Evolutionary conservation across 73 alveolate genomes (phyloP).

Genomic region (Tetrahymena malaccensis): DNA sequence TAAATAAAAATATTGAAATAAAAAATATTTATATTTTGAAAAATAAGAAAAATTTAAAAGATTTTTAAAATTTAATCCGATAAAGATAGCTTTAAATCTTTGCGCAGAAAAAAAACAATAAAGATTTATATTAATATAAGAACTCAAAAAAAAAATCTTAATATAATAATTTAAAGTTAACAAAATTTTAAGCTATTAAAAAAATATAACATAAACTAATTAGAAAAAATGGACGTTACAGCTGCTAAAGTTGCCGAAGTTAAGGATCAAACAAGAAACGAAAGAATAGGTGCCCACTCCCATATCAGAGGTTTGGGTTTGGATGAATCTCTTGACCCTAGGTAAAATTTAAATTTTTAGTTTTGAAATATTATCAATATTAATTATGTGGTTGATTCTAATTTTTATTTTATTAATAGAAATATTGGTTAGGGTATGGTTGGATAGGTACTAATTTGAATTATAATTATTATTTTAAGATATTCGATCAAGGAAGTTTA

Average conservation of each 20-base stretch:
- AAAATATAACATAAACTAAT: neutral
- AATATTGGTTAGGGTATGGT: slow-evolving; percentile 95
- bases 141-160: neutral
- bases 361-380: neutral
- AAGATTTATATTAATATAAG: neutral
- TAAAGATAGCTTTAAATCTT: neutral
- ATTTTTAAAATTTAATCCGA: neutral
- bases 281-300: slow-evolving; percentile 96
- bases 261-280: slow-evolving; percentile 80
- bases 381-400: neutral
- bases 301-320: slow-evolving; percentile 95
- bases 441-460: slow-evolving; percentile 70
- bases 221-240: neutral
- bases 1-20: neutral
- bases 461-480: neutral
- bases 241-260: slow-evolving; percentile 82
- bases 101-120: neutral
- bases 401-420: slow-evolving; percentile 13
- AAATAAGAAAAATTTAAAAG: neutral
- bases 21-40: neutral
- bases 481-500: neutral
- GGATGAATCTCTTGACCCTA: slow-evolving; percentile 94
- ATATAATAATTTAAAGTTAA: neutral
- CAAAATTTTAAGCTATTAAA: neutral
- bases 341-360: neutral